These are phyloP conservation scores for Betula pendula DNA, from an alignment of 306 rosid species.

Conservation along the genomic window DNA sequence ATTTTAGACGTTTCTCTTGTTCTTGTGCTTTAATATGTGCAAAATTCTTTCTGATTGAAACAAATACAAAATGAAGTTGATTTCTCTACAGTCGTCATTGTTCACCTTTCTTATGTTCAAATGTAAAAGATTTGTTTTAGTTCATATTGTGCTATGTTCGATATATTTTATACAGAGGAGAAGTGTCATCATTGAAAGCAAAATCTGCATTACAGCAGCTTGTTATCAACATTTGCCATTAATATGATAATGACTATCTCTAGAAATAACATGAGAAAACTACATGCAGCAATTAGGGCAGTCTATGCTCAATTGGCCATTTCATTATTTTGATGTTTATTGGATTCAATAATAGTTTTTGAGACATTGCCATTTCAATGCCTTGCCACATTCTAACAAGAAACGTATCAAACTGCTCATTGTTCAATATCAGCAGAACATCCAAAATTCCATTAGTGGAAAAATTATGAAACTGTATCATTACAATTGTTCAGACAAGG, in stretches of 20 bases:
- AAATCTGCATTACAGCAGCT: not conserved
- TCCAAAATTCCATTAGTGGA: no score
- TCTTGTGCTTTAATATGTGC: not conserved
- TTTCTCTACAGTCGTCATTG: not conserved
- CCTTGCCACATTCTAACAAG: not conserved
- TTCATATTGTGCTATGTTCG: not conserved
- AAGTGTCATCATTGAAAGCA: not conserved
- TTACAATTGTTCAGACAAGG: no score
- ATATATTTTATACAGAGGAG: not conserved
- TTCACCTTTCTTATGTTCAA: not conserved
- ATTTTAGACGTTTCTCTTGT: conserved; percentile 11
- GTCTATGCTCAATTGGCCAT: no score
- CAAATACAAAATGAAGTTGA: not conserved
- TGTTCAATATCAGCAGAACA: no score
- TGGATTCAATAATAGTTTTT: not conserved
- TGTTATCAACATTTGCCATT: not conserved
- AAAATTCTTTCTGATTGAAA: conserved; percentile 3
- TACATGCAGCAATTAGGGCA: no score
- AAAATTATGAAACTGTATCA: no score
- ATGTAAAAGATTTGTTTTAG: not conserved
- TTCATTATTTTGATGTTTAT: no score
- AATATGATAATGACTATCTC: not conserved
- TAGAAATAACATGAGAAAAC: no score
- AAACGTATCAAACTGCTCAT: no score
- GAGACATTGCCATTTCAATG: not conserved